Evolutionary conservation across 164 flowering plant genomes (phyloP).

Genomic region (Kalanchoe fedtschenkoi): DNA sequence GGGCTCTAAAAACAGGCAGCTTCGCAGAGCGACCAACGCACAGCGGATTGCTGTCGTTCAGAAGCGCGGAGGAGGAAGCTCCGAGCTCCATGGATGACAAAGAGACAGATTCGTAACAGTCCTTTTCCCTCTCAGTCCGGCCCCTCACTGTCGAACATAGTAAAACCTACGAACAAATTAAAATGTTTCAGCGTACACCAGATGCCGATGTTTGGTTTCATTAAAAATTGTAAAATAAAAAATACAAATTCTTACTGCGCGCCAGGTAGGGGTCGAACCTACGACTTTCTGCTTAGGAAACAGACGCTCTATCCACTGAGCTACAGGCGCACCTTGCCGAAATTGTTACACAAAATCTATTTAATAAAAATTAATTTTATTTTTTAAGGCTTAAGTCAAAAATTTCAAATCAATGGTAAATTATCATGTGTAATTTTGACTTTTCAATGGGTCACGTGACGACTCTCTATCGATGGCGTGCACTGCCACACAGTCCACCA

Average conservation of each 20-base stretch:
- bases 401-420: too few relatives aligned
- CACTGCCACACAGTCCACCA: too few relatives aligned
- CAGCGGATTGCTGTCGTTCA: not conserved
- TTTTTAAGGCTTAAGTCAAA: conserved; percentile 7
- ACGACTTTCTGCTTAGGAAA: conserved; percentile 98
- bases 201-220: not conserved
- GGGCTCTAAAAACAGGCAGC: not conserved
- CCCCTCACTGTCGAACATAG: not conserved
- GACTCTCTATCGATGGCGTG: too few relatives aligned
- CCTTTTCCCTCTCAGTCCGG: too few relatives aligned
- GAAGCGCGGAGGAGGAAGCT: not conserved
- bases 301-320: conserved; percentile 99
- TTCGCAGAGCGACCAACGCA: not conserved
- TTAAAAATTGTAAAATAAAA: not conserved
- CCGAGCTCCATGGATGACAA: not conserved
- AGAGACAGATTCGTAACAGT: not conserved
- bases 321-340: conserved; percentile 99
- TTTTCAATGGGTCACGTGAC: too few relatives aligned
- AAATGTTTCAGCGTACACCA: not conserved
- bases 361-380: too few relatives aligned
- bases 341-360: too few relatives aligned
- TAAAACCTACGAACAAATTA: conserved; percentile 1
- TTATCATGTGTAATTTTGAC: not conserved
- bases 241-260: too few relatives aligned
- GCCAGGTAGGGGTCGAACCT: conserved; percentile 75